These are phyloP conservation scores for Ophiobolus disseminans DNA, from an alignment of 2,329 filamentous ascomycete species.

Conservation along the genomic window DNA sequence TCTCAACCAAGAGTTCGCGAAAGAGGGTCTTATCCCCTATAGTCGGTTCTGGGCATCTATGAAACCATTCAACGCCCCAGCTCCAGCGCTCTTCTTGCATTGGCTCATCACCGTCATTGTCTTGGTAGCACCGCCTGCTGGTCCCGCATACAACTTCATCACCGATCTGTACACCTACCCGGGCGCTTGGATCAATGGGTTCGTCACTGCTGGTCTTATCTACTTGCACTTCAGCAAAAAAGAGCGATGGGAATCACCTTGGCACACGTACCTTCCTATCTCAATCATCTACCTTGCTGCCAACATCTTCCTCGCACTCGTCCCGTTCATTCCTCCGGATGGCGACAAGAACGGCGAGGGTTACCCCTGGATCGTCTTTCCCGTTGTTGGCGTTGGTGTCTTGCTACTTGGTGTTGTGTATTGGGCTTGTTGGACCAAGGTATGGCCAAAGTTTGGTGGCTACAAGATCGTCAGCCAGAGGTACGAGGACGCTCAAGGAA, in stretches of 20 bases:
- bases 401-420: conserved; percentile 48
- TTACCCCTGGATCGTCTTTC: conserved; percentile 55
- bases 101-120: conserved; percentile 71
- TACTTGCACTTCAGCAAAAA: conserved; percentile 44
- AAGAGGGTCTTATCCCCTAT: conserved; percentile 72
- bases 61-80: conserved; percentile 69
- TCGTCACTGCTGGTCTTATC: conserved; percentile 45
- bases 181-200: conserved; percentile 48
- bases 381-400: conserved; percentile 53
- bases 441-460: conserved; percentile 35
- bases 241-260: conserved; percentile 47
- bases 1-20: conserved; percentile 71
- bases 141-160: conserved; percentile 73
- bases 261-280: conserved; percentile 47
- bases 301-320: conserved; percentile 52
- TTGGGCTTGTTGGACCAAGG: conserved; percentile 34
- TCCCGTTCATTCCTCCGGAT: conserved; percentile 52
- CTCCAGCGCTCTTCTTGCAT: conserved; percentile 64
- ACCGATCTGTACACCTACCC: conserved; percentile 58
- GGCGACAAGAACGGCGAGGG: conserved; percentile 51
- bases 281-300: conserved; percentile 49
- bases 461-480: conserved; percentile 42
- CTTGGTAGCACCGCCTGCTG: conserved; percentile 70
- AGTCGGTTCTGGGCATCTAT: conserved; percentile 73
- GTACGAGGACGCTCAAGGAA: conserved; percentile 35